These are phyloP conservation scores for Penicillium antarcticum DNA, from an alignment of 495 filamentous ascomycete genomes.

Conservation along the genomic window DNA sequence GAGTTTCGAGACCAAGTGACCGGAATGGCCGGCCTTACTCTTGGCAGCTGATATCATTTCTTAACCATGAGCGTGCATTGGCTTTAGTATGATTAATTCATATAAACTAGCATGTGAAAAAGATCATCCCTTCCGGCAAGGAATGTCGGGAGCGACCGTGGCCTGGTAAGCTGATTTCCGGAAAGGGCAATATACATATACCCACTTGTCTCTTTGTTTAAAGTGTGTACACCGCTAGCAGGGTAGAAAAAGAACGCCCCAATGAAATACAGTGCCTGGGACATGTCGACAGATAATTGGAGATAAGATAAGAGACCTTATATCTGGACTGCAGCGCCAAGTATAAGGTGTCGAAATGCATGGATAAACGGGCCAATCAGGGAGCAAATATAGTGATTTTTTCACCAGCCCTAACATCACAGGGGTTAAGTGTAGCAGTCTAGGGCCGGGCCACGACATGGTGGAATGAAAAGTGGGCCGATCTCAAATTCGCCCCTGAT, in stretches of 20 bases:
- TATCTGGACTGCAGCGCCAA: not conserved
- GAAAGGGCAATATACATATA: not conserved
- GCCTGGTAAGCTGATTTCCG: not conserved
- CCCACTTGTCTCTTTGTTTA: not conserved
- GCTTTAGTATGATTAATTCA: not conserved
- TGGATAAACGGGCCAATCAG: not conserved
- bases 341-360: not conserved
- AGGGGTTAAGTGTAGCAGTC: conserved; percentile 5
- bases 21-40: not conserved
- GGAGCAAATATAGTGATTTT: not conserved
- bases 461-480: conserved; percentile 21
- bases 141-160: not conserved
- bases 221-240: not conserved
- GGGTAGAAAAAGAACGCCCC: not conserved
- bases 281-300: conserved; percentile 2
- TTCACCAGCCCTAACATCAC: conserved; percentile 7
- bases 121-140: not conserved
- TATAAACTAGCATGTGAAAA: not conserved
- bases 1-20: too few relatives aligned
- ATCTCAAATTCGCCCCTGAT: conserved; percentile 1
- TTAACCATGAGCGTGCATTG: not conserved
- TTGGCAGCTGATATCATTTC: not conserved
- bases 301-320: not conserved
- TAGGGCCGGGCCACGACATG: conserved; percentile 17
- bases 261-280: not conserved